Base-by-base conservation (phyloP, 768 basidiomycete genomes). In the Hirschioporus abietinus region DNA sequence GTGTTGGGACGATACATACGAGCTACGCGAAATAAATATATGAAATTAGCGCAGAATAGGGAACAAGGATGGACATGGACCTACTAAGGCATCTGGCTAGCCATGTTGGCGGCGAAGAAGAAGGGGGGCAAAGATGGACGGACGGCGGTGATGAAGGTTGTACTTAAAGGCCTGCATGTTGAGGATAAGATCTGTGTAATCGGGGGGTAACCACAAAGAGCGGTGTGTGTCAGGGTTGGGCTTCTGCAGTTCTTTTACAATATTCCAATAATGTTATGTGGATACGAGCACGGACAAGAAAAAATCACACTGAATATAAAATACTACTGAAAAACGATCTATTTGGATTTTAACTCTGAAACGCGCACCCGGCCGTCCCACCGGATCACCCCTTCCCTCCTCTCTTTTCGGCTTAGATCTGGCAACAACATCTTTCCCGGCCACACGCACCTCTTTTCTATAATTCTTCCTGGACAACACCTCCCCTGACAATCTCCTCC, bases 1-100 rank as follows among this genome's bases (percentile, higher is more conserved):
- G 67, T 68, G 65, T 10, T 65, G 63, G 7, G 36, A 26, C 25
- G 65, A 35, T 35, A 52, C 26, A 66, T 67, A 60, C 35, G 57
- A 35, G 25, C 17, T 59, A 23, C 30, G 12, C 15, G 9, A 61
- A 23, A 17, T 7, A 17, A 52, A 35, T 24, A 52, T 20, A 66
- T 67, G 64, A 60, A 62, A 35, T 57, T 10, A 65, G 57, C 30
- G 5, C 12, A 17, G 30, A 12, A 17, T 2, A 9, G 12, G 9
- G 60, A 23, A 4, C 25, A 61, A 61, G 60, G 60, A 8, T 5
- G 5, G 60, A 61, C 2, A 61, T 34, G 30, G 20, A 61, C 57
- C 17, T 1, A 27, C 59, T 34, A 59, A 36, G 34, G 23, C 18
- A 61, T 63, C 24, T 12, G 36, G 62, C 23, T 63, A 42, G 35